A percentile compares a stretch with the other conserved stretches of the same genome.
Evolutionary conservation across 2,329 filamentous ascomycete genomes (phyloP).

Genomic region (Tolypocladium tropicale): DNA sequence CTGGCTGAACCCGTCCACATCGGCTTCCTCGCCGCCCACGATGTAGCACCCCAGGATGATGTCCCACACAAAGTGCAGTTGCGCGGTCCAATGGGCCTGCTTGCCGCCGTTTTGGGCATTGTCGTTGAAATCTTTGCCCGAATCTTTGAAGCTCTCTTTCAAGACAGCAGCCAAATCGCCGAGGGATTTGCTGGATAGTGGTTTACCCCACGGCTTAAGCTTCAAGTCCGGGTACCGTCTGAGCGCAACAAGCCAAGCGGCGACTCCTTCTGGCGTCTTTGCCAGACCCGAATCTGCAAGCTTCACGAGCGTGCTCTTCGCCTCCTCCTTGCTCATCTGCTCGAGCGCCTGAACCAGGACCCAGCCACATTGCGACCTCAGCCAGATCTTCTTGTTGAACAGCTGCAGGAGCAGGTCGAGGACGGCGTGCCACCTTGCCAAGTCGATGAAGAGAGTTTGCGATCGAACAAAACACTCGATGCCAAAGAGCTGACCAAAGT

Average conservation of each 20-base stretch:
- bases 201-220: conserved; percentile 67
- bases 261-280: conserved; percentile 79
- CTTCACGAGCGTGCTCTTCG: conserved; percentile 50
- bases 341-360: conserved; percentile 64
- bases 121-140: conserved; percentile 33
- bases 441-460: conserved; percentile 53
- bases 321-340: conserved; percentile 48
- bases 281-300: conserved; percentile 56
- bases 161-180: conserved; percentile 63
- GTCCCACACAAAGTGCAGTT: conserved; percentile 83
- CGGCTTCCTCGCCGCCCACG: conserved; percentile 20
- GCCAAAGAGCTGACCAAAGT: conserved; percentile 79
- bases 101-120: conserved; percentile 35
- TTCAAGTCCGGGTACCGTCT: conserved; percentile 53
- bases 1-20: conserved; percentile 48
- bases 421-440: conserved; percentile 54
- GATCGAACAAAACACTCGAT: conserved; percentile 79
- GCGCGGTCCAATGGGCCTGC: conserved; percentile 67
- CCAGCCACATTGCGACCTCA: conserved; percentile 79
- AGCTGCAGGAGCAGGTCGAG: conserved; percentile 64
- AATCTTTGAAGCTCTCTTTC: conserved; percentile 58
- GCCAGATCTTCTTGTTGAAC: conserved; percentile 75
- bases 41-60: conserved; percentile 54
- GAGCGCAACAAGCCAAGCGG: conserved; percentile 70
- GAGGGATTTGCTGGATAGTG: conserved; percentile 59